phyloP scores from a whole-genome alignment of 2,329 filamentous ascomycete genomes.

The Grosmannia penicillata region DNA sequence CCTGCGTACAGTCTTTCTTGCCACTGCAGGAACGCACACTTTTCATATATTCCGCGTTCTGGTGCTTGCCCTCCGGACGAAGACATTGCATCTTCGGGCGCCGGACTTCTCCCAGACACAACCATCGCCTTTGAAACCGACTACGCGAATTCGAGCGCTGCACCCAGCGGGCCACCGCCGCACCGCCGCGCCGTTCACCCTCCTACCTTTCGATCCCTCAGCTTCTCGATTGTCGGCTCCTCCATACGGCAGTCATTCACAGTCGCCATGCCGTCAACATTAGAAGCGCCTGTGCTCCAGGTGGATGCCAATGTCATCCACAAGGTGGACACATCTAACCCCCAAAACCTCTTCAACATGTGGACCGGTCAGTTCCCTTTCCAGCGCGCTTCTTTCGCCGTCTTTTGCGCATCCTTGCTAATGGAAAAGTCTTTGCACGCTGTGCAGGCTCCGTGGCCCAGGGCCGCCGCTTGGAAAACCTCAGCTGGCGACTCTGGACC shows the following conservation, averaged over 20 bases:
- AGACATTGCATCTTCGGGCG: not conserved
- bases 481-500: conserved; percentile 93
- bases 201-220: not conserved
- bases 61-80: not conserved
- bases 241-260: conserved; percentile 7
- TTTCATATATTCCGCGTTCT: not conserved
- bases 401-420: not conserved
- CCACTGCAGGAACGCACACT: no score
- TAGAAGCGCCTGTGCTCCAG: conserved; percentile 75
- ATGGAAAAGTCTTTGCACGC: conserved; percentile 65
- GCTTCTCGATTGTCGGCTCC: not conserved
- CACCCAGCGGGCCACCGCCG: not conserved
- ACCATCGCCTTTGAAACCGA: no score
- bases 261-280: conserved; percentile 61
- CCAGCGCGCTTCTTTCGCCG: not conserved
- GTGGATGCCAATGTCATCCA: conserved; percentile 86
- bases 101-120: not conserved
- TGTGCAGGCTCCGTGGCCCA: conserved; percentile 90
- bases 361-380: conserved; percentile 64
- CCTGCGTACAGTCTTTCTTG: no score
- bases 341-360: conserved; percentile 89
- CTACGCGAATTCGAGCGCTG: conserved; percentile 1
- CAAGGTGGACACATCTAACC: conserved; percentile 85
- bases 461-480: conserved; percentile 81
- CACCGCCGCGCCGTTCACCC: not conserved